Evolutionary conservation across 208 protist genomes (phyloP), one percentile per base, ranked within the genome.

Genomic region (Trypanosoma melophagium): DNA sequence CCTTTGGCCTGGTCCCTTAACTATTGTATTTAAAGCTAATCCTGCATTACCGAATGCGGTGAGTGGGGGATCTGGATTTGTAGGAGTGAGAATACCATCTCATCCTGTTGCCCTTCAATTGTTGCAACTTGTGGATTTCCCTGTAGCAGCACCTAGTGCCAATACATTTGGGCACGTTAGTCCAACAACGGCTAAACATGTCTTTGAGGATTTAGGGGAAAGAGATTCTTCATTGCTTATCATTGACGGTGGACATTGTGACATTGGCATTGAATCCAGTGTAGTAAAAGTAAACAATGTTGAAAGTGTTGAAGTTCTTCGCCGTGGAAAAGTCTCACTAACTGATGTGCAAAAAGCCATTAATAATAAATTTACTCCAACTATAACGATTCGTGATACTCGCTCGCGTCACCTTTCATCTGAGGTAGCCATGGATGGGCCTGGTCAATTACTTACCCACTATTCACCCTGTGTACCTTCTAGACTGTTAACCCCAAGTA

Each of bases 151-250:
- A 16, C 95, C 95, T 22, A 97, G 90, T 62, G 96, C 96, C 5
- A 98, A 98, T 78, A 86, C 81, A 25, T 97, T 97, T 78, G 94
- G 94, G 16, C 96, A 97, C 53, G 90, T 97, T 19, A 96, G 89
- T 53, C 96, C 96, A 19, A 97, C 96, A 9, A 87, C 71, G 1
- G 83, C 96, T 13, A 64, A 84, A 63, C 96, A 98, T 74, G 96
- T 98, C 16, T 69, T 91, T 51, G 80, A 88, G 42, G 96, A 98
- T 73, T 77, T 98, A n/a, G 89, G 83, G 5, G n/a, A 62, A 19
- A 86, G 84, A 44, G 85, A 95, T 60, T 65, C 80, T 3, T 79
- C 84, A 31, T 68, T 96, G 25, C 75, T 92, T 21, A 86, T 97
- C 57, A 73, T 97, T 66, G 90, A 97, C 71, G 90, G 88, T 60